Evolutionary conservation across 1,139 yeast species (phyloP).

Genomic region (Sugiyamaella sp.): DNA sequence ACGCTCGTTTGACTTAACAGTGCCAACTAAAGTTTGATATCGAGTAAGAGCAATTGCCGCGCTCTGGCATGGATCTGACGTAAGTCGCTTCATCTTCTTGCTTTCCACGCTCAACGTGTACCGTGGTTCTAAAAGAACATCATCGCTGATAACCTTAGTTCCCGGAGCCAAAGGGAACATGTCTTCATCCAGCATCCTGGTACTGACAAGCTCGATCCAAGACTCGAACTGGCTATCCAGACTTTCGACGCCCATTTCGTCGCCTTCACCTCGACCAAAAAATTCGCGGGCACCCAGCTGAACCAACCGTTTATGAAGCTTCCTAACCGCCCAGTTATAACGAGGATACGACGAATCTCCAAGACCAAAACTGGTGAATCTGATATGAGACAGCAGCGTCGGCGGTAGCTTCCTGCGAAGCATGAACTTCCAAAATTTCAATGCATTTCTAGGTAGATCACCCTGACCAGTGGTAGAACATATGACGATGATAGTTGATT

Average conservation of each 20-base stretch:
- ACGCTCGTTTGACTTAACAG: slow-evolving; percentile 54
- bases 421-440: slow-evolving; percentile 71
- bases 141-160: not conserved
- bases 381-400: slow-evolving; percentile 58
- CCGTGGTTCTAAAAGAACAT: slow-evolving; percentile 50
- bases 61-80: slow-evolving; percentile 30
- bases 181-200: not conserved
- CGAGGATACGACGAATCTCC: slow-evolving; percentile 95
- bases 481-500: slow-evolving; percentile 54
- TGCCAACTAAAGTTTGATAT: slow-evolving; percentile 45
- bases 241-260: slow-evolving; percentile 81
- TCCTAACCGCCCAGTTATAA: slow-evolving; percentile 80
- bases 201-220: slow-evolving; percentile 61
- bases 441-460: slow-evolving; percentile 79
- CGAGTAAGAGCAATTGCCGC: slow-evolving; percentile 40
- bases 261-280: slow-evolving; percentile 81
- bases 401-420: slow-evolving; percentile 67
- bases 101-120: slow-evolving; percentile 37
- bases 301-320: slow-evolving; percentile 71
- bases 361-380: slow-evolving; percentile 77
- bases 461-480: slow-evolving; percentile 98
- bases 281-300: slow-evolving; percentile 84
- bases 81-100: slow-evolving; percentile 37
- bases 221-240: slow-evolving; percentile 74
- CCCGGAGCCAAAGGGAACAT: slow-evolving; percentile 16